Evolutionary conservation across 1,139 yeast genomes (phyloP), one percentile per base, ranked within the genome.

Genomic region (Debaryomyces sp.): DNA sequence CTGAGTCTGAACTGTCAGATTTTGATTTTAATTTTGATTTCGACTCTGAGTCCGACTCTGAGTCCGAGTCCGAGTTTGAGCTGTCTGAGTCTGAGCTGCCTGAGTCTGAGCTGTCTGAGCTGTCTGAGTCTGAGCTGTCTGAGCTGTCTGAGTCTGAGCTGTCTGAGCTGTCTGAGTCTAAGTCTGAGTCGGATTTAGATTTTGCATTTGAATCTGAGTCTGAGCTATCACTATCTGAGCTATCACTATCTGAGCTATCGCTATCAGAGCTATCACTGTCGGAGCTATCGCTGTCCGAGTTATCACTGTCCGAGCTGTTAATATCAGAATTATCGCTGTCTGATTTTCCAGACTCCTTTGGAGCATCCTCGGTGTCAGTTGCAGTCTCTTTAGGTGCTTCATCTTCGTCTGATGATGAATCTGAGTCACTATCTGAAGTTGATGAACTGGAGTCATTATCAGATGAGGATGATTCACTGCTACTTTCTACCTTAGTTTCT

Each of bases 381-480:
- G 30, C 30, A 10, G 15, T 5, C 5, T 27, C 30, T 10, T 27
- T 26, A 4, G 29, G 4, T 4, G 34, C 4, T 8, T 15, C 30
- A 26, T 26, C 22, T 5, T 13, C 15, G 8, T 10, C 36, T 18
- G 36, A 33, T 27, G 30, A 33, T 27, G 30, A 27, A 4, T 27
- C 30, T 27, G 36, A 33, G 36, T 33, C 32, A 15, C 13, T 10
- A 48, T 52, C 44, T 57, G 59, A 43, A 54, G 40, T n/a, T 42
- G 48, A 26, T 45, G 21, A 21, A 3, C 44, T 10, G 36, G 49
- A 43, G 45, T 50, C 23, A 2, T 4, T 10, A 2, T 27, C 30
- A 7, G 37, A n/a, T n/a, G n/a, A 41, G 4, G 29, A 32, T 5
- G 27, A 21, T 7, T 17, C 38, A n/a, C 9, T 12, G 10, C 33